Evolutionary conservation across 495 filamentous ascomycete genomes (phyloP).

Genomic region (Xylaria sp.): DNA sequence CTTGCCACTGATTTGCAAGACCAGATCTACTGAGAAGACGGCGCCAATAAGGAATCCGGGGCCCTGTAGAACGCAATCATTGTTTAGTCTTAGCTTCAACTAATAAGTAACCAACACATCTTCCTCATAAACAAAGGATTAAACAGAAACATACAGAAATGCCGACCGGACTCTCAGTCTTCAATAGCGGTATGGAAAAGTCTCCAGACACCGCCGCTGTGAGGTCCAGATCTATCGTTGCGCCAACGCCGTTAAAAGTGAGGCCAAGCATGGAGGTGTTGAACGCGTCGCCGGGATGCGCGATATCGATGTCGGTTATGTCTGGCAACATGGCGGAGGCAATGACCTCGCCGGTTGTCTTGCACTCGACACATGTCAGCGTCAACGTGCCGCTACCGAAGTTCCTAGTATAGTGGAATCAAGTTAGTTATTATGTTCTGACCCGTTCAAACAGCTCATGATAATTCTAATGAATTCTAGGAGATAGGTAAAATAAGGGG

Average conservation of each 20-base stretch:
- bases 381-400: slow-evolving; percentile 9
- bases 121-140: neutral
- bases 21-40: slow-evolving; percentile 39
- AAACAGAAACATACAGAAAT: slow-evolving; percentile 30
- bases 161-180: slow-evolving; percentile 34
- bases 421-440: neutral
- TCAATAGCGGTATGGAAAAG: slow-evolving; percentile 33
- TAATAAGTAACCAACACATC: neutral
- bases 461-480: too few relatives aligned
- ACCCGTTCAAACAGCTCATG: too few relatives aligned
- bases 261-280: slow-evolving; percentile 34
- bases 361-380: slow-evolving; percentile 34
- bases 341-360: slow-evolving; percentile 32
- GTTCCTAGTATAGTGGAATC: neutral
- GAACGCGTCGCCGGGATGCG: slow-evolving; percentile 32
- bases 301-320: slow-evolving; percentile 30
- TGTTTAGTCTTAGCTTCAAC: neutral
- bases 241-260: slow-evolving; percentile 37
- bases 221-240: slow-evolving; percentile 31
- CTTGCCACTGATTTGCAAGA: slow-evolving; percentile 33
- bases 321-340: slow-evolving; percentile 37
- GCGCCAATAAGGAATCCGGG: slow-evolving; percentile 40
- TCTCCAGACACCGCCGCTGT: slow-evolving; percentile 24
- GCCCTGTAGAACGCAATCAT: slow-evolving; percentile 23
- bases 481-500: neutral